A percentile compares a stretch with the other conserved stretches of the same genome.
phyloP scores from a whole-genome alignment of 495 filamentous ascomycete genomes.

The Barbatosphaeria neglecta region DNA sequence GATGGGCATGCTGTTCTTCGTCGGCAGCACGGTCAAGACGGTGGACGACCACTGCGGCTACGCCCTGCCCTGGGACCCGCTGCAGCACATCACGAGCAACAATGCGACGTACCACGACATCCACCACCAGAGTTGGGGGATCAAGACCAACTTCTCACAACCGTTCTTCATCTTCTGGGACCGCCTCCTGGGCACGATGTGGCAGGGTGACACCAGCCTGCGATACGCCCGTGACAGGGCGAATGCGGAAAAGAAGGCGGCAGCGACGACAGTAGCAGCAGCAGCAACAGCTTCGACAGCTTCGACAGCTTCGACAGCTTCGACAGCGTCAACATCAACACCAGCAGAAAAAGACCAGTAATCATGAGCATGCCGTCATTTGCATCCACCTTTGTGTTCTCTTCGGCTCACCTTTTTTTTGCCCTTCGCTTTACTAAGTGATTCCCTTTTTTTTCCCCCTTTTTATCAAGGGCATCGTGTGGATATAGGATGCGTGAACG shows the following conservation, averaged over 20 bases:
- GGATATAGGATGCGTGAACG: no score
- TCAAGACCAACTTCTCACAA: conserved; percentile 71
- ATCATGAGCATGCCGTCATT: no score
- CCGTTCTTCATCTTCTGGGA: conserved; percentile 88
- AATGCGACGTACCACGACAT: conserved; percentile 95
- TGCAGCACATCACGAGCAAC: conserved; percentile 83
- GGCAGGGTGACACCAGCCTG: conserved; percentile 45
- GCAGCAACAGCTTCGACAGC: neutral
- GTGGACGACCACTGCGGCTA: conserved; percentile 98
- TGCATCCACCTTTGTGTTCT: no score
- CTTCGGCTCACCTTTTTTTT: no score
- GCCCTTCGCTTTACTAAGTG: no score
- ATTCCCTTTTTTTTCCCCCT: no score
- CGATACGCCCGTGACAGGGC: conserved; percentile 30
- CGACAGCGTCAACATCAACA: neutral
- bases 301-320: neutral
- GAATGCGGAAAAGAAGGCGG: conserved; percentile 23
- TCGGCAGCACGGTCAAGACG: conserved; percentile 77
- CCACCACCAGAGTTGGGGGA: conserved; percentile 98
- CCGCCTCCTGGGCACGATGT: conserved; percentile 56
- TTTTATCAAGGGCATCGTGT: no score
- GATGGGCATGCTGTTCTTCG: conserved; percentile 78
- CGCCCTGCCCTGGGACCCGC: conserved; percentile 84
- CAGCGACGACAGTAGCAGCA: conserved; percentile 15
- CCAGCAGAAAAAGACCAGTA: no score